Conservation (phyloP, 1,284 basidiomycete genomes). For the Cutaneotrichosporon sp. region DNA sequence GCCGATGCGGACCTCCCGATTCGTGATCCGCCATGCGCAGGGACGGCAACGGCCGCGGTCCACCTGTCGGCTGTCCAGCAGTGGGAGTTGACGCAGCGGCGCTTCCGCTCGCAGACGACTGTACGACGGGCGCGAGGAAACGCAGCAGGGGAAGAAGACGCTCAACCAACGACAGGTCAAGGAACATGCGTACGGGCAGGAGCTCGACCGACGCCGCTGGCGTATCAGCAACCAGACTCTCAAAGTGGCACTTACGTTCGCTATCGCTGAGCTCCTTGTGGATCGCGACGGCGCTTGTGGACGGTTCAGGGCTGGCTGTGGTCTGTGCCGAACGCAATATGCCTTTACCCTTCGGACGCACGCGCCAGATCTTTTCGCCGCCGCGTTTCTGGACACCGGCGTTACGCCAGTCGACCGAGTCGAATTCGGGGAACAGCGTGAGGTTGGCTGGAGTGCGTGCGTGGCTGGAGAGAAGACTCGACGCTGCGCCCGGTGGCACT, state of each 20-base stretch:
- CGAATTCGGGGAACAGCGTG: slow-evolving; percentile 36
- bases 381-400: slow-evolving; percentile 25
- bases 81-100: background rate
- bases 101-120: slow-evolving; percentile 1
- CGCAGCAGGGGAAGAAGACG: slow-evolving; percentile 41
- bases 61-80: background rate
- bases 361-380: slow-evolving; percentile 41
- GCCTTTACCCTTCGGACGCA: slow-evolving; percentile 28
- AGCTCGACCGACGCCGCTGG: slow-evolving; percentile 39
- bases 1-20: too few relatives aligned
- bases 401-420: slow-evolving; percentile 44
- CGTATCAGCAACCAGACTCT: slow-evolving; percentile 5
- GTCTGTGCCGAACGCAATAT: slow-evolving; percentile 26
- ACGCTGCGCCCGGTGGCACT: slow-evolving; percentile 20
- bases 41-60: background rate
- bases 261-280: slow-evolving; percentile 14
- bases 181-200: slow-evolving; percentile 63
- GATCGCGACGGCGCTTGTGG: slow-evolving; percentile 21
- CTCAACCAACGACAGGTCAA: slow-evolving; percentile 60
- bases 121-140: slow-evolving; percentile 29
- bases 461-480: slow-evolving; percentile 9
- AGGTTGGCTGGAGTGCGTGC: slow-evolving; percentile 5
- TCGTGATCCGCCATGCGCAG: background rate
- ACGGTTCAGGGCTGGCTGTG: slow-evolving; percentile 10
- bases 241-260: slow-evolving; percentile 17